These are phyloP conservation scores for Modicella reniformis DNA, from an alignment of 371 early-diverging fungal species.

Conservation along the genomic window DNA sequence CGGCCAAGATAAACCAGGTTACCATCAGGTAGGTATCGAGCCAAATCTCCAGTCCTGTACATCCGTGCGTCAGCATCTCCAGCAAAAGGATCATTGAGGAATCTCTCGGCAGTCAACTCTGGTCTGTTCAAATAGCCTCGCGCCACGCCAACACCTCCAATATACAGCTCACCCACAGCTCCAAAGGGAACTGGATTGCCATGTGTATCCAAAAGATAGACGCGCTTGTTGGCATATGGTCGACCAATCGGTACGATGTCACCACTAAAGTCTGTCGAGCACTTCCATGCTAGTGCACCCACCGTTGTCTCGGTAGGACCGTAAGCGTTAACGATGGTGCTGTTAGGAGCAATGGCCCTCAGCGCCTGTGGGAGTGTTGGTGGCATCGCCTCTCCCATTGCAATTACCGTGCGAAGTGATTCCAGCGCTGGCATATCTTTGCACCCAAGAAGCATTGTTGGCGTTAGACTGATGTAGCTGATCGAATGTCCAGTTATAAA, in stretches of 20 bases:
- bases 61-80: slow-evolving; percentile 20
- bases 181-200: slow-evolving; percentile 25
- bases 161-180: slow-evolving; percentile 42
- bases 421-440: no score
- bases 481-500: no score
- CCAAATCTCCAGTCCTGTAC: slow-evolving; percentile 57
- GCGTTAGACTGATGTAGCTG: no score
- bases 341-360: no score
- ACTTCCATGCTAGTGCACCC: neutral
- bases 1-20: slow-evolving; percentile 36
- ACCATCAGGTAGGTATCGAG: slow-evolving; percentile 49
- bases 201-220: slow-evolving; percentile 1
- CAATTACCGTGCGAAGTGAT: no score
- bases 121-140: slow-evolving; percentile 43
- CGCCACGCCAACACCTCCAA: slow-evolving; percentile 15
- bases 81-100: slow-evolving; percentile 18
- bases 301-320: slow-evolving; percentile 8
- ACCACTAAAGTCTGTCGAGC: neutral
- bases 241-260: neutral
- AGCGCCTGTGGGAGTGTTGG: no score
- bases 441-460: no score
- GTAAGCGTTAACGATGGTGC: slow-evolving; percentile 10
- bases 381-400: no score
- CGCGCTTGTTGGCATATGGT: no score
- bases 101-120: slow-evolving; percentile 28